Base-by-base conservation (phyloP, 2,329 filamentous ascomycete genomes). In the Albifimbria verrucaria region DNA sequence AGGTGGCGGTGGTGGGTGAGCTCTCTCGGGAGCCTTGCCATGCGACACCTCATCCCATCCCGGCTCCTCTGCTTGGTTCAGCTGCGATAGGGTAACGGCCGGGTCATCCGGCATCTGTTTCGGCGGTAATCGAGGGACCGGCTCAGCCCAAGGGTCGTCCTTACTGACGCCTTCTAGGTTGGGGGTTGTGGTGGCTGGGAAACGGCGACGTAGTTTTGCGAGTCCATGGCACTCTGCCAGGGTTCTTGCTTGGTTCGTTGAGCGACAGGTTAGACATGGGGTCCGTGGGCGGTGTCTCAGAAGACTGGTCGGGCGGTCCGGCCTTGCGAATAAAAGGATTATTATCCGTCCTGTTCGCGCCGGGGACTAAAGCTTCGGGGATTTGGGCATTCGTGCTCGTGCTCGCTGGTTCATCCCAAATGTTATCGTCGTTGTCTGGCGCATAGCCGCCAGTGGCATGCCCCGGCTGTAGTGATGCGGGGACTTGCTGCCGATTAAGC, bases 251-350 rank as follows among this genome's bases (percentile, higher is more conserved):
- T 7, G 70, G 49, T 10, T 80, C 77, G 48, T 69, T 67, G 6
- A 80, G 59, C 42, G 62, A 68, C 49, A 80, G 63, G 55, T 73
- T 71, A 3, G 76, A 69, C 23, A 81, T 71, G 2, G 71, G 64
- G 11, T 70, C 68, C 1, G 68, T 65, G 1, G 71, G 68, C 7
- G 68, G 64, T 11, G 62, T 46, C 15, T 59, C 62, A 28, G 57
- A 57, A 18, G 55, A 52, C 44, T 23, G 44, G 42, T 59, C 58
- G n/a, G n/a, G n/a, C 4, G 72, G 53, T 4, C 68, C 68, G 57
- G 79, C 79, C 52, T 78, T 76, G 55, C 78, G 78, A 21, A 72
- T 59, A 62, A 83, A 83, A 0, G 80, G 80, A 50, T 83, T 83
- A 20, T 79, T 81, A 52, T 78, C 72, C 23, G 64, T 59, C 36